Evolutionary conservation across 2,329 filamentous ascomycete species (phyloP).

Genomic region (Neoscytalidium dimidiatum): DNA sequence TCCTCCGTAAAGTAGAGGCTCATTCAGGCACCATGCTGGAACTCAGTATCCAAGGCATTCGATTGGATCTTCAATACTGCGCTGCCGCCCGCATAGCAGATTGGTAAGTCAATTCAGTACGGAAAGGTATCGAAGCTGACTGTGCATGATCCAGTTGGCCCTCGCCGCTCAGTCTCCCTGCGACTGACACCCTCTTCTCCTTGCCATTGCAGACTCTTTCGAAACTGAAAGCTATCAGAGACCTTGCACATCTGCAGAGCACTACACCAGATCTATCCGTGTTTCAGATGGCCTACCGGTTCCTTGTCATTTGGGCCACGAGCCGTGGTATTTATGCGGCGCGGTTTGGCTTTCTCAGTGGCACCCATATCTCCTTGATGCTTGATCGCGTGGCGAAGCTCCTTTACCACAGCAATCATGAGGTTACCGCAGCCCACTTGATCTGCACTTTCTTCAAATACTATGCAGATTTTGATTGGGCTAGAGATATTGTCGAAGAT

Average conservation of each 20-base stretch:
- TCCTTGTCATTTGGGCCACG: constrained; percentile 64
- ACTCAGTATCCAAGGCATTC: constrained; percentile 59
- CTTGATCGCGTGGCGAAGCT: constrained; percentile 63
- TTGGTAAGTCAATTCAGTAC: constrained; percentile 33
- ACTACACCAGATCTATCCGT: constrained; percentile 61
- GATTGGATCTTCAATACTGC: constrained; percentile 68
- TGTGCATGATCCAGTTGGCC: constrained; percentile 34
- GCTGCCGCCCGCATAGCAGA: constrained; percentile 58
- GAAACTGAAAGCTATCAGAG: constrained; percentile 66
- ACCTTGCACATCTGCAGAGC: constrained; percentile 61
- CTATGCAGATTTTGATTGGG: constrained; percentile 65
- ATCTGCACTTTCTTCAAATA: constrained; percentile 63
- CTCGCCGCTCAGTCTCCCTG: constrained; percentile 43
- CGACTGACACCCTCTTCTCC: constrained; percentile 56
- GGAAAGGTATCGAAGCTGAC: background rate
- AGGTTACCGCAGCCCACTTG: constrained; percentile 53
- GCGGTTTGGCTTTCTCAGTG: constrained; percentile 66
- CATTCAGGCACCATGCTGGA: constrained; percentile 66
- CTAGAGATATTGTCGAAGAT: constrained; percentile 57
- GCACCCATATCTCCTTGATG: constrained; percentile 65
- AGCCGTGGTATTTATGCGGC: constrained; percentile 64
- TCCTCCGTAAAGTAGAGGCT: constrained; percentile 61
- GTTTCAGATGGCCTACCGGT: constrained; percentile 61
- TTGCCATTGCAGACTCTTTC: constrained; percentile 58
- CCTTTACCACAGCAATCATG: constrained; percentile 35